Percentiles rank a stretch among this genome's conserved stretches.
These are phyloP conservation scores for Colletotrichum costaricense DNA, from an alignment of 2,329 filamentous ascomycete species.

Conservation along the genomic window DNA sequence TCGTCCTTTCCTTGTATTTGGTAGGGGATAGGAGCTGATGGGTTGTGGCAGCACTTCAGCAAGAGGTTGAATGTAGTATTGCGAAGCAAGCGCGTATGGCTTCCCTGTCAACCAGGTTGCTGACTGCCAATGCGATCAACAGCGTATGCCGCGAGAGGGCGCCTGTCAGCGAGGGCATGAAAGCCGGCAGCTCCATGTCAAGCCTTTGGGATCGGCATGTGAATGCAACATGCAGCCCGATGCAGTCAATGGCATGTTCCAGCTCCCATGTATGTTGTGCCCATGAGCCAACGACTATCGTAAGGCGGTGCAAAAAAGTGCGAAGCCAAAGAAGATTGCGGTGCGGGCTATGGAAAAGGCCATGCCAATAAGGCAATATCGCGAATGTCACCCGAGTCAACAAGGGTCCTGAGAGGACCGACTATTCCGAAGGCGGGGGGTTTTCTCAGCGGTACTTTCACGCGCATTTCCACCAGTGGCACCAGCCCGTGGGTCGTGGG, in stretches of 20 bases:
- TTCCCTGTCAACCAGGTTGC: too few relatives aligned
- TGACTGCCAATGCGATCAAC: too few relatives aligned
- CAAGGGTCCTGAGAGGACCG: neutral
- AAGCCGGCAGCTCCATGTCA: neutral
- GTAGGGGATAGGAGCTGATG: neutral
- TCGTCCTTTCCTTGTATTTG: neutral
- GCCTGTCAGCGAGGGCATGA: neutral
- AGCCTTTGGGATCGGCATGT: constrained; percentile 6
- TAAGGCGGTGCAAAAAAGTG: neutral
- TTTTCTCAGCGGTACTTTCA: neutral
- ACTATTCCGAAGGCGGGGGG: neutral
- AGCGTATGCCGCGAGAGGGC: neutral
- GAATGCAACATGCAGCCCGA: neutral
- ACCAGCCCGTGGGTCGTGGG: neutral
- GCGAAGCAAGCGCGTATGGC: too few relatives aligned
- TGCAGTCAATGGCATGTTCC: too few relatives aligned
- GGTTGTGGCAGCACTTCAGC: too few relatives aligned
- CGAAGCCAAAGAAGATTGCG: neutral
- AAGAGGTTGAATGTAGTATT: too few relatives aligned
- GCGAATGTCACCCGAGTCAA: constrained; percentile 13
- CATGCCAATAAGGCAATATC: constrained; percentile 4
- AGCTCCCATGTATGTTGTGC: too few relatives aligned
- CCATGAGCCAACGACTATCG: too few relatives aligned
- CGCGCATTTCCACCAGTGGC: constrained; percentile 6
- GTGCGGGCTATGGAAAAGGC: neutral